These are phyloP conservation scores for Psilocybe cyanescens DNA, from an alignment of 768 basidiomycete genomes.

Conservation along the genomic window DNA sequence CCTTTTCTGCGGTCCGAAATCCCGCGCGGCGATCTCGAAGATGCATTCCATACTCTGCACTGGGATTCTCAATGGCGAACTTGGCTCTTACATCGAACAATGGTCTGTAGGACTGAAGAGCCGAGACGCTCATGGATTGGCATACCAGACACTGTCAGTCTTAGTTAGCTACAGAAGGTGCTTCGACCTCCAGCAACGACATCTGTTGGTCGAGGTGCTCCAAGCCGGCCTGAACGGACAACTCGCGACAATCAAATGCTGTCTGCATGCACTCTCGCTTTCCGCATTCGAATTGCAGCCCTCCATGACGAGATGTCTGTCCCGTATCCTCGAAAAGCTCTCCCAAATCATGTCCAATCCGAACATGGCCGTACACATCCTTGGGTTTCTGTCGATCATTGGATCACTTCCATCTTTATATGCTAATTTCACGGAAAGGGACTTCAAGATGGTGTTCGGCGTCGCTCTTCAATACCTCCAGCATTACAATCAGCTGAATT, in stretches of 20 bases:
- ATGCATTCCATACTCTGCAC: constrained; percentile 72
- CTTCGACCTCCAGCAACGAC: constrained; percentile 69
- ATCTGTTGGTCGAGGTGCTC: constrained; percentile 75
- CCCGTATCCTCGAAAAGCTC: constrained; percentile 83
- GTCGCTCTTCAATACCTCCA: constrained; percentile 94
- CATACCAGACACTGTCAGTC: constrained; percentile 86
- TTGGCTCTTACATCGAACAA: constrained; percentile 58
- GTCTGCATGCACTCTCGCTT: constrained; percentile 87
- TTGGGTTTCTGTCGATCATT: constrained; percentile 87
- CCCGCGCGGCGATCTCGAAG: constrained; percentile 61
- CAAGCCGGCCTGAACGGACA: constrained; percentile 71
- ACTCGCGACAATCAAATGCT: constrained; percentile 81
- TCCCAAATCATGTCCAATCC: constrained; percentile 95
- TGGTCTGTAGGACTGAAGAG: constrained; percentile 68
- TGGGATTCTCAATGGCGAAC: constrained; percentile 58
- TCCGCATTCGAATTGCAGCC: constrained; percentile 85
- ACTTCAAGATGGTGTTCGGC: constrained; percentile 94
- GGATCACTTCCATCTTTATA: constrained; percentile 81
- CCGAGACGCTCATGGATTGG: constrained; percentile 86
- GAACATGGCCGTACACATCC: constrained; percentile 93
- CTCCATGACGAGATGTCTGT: constrained; percentile 79
- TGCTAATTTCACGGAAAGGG: constrained; percentile 87
- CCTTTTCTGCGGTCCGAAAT: constrained; percentile 89
- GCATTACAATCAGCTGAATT: constrained; percentile 74
- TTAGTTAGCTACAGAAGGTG: constrained; percentile 85